Conservation (phyloP, 2,329 filamentous ascomycete genomes). For the Colletotrichum gigasporum region DNA sequence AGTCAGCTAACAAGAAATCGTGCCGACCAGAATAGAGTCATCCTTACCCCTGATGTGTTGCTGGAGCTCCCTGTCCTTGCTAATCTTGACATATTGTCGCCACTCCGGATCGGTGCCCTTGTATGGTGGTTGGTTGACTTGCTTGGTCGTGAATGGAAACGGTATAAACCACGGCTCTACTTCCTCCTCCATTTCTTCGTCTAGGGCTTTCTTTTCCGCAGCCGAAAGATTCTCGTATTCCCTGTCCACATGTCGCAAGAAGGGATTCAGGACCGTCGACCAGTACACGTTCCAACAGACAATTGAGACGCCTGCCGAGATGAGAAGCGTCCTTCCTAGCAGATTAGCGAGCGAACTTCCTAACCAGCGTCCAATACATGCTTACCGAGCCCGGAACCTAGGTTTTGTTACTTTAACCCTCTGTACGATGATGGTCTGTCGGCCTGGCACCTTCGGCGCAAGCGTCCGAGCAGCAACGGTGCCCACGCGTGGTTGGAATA, state of each 20-base stretch:
- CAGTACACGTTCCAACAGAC: constrained; percentile 55
- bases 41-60: constrained; percentile 47
- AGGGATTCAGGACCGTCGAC: constrained; percentile 55
- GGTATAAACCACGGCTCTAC: constrained; percentile 66
- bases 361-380: background rate
- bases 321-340: constrained; percentile 34
- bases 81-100: constrained; percentile 67
- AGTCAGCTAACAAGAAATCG: constrained; percentile 37
- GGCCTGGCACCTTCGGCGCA: constrained; percentile 2
- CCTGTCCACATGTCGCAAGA: constrained; percentile 53
- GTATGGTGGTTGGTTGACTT: constrained; percentile 60
- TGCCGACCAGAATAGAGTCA: constrained; percentile 8
- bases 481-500: constrained; percentile 25
- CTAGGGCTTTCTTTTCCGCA: constrained; percentile 52
- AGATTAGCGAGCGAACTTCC: background rate
- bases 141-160: constrained; percentile 66
- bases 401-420: constrained; percentile 27
- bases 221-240: constrained; percentile 53
- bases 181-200: constrained; percentile 51
- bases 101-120: constrained; percentile 70
- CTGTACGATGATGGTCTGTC: constrained; percentile 28
- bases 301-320: constrained; percentile 45
- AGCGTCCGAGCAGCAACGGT: constrained; percentile 24
- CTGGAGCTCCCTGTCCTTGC: constrained; percentile 59
- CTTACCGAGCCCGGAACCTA: constrained; percentile 21